Evolutionary conservation across 345 rosid species (phyloP).

Genomic region (Aquilaria malaccensis): DNA sequence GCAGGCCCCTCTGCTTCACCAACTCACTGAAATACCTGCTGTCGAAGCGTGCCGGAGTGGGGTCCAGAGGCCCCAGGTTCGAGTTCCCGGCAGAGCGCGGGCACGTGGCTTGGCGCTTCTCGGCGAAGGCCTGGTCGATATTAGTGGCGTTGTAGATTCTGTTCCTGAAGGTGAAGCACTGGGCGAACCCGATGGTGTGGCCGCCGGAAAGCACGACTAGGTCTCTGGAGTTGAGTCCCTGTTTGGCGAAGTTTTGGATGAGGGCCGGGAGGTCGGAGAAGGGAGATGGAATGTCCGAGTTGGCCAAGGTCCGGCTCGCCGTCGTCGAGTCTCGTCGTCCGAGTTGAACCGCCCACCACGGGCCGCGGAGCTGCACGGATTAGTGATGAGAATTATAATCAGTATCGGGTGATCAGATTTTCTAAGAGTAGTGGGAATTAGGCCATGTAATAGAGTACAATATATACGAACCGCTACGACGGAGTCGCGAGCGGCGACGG

Average conservation of each 20-base stretch:
- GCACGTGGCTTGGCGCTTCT: constrained; percentile 17
- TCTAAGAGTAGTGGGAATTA: too few relatives aligned
- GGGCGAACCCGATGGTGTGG: constrained; percentile 39
- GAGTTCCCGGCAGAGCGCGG: constrained; percentile 15
- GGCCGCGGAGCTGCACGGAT: constrained; percentile 31
- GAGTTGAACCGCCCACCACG: constrained; percentile 27
- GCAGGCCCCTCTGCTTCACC: constrained; percentile 29
- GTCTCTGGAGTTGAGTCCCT: constrained; percentile 33
- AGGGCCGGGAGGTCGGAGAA: constrained; percentile 24
- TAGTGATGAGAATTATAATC: too few relatives aligned
- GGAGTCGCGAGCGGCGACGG: constrained; percentile 41
- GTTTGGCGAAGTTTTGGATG: constrained; percentile 23
- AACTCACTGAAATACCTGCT: constrained; percentile 23
- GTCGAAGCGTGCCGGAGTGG: constrained; percentile 27
- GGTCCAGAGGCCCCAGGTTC: constrained; percentile 29
- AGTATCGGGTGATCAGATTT: too few relatives aligned
- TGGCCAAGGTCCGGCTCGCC: constrained; percentile 17
- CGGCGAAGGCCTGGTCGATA: constrained; percentile 26
- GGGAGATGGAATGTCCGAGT: constrained; percentile 24
- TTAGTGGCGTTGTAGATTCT: constrained; percentile 29
- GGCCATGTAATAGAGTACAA: neutral
- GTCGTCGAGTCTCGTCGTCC: constrained; percentile 40
- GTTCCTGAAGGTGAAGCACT: constrained; percentile 19
- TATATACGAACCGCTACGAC: constrained; percentile 25
- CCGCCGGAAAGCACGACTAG: constrained; percentile 39